Evolutionary conservation across 2,329 filamentous ascomycete species (phyloP), one percentile per base, ranked within the genome.

Genomic region (Davidsoniella virescens): DNA sequence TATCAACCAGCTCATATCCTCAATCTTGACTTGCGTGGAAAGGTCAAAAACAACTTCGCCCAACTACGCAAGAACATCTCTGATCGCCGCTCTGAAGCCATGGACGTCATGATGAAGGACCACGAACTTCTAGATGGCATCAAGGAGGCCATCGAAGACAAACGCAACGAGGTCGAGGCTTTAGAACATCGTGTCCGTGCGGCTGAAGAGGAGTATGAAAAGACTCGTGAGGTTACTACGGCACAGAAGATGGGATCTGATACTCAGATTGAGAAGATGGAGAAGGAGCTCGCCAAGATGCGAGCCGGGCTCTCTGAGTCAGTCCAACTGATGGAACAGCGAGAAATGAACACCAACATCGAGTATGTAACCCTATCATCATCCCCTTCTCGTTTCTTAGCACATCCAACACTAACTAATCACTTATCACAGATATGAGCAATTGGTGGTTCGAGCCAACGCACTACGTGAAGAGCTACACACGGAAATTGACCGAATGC

Each of bases 201-300:
- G 16, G 88, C 90, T 0, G 84, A 94, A 62, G 86, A 94, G 60
- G 88, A 95, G 62, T 93, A 94, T 61, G 87, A 95, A 60, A 87
- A 86, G 66, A 88, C 87, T 17, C 90, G 90, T 61, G 92, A 95
- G 70, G 72, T 75, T 53, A 90, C 84, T 6, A 84, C 76, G 43
- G 85, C 87, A 16, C 87, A 94, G 63, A 93, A 93, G 67, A 77
- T 90, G 62, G 82, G 81, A 6, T 86, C 82, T 2, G 92, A 96
- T 62, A 80, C 88, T 7, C 90, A 96, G 64, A 94, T 98, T 59
- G 92, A 98, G 66, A 92, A 92, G 70, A 93, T 95, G 82, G 92
- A 98, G 67, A 95, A 94, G 65, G 88, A 98, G 63, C 70, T 98
- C n/a, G 84, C 85, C 44, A 86, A 87, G 63, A 94, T 96, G 86